Percentiles rank a stretch among this genome's conserved stretches.
phyloP scores from a whole-genome alignment of 306 rosid genomes.

The Vigna hirtella region DNA sequence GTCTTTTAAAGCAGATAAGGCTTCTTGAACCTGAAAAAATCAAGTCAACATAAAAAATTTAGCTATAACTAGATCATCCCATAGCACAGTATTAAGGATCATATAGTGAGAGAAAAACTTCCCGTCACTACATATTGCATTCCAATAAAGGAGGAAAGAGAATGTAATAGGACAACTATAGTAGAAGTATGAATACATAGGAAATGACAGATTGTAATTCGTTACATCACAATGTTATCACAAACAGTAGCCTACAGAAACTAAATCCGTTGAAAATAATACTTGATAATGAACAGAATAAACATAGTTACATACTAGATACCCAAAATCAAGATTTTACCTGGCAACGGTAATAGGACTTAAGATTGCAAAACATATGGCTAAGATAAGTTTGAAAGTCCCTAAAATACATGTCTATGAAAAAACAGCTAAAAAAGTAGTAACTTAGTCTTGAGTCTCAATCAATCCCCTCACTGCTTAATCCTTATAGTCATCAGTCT shows the following conservation, averaged over 20 bases:
- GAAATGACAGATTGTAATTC: slow-evolving; percentile 3
- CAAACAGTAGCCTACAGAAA: slow-evolving; percentile 3
- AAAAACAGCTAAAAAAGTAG: neutral
- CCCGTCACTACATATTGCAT: slow-evolving; percentile 28
- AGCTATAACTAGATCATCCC: slow-evolving; percentile 33
- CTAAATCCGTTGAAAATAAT: slow-evolving; percentile 9
- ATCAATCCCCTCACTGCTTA: neutral
- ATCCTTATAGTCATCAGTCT: neutral
- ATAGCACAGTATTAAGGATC: slow-evolving; percentile 13
- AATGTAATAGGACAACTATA: slow-evolving; percentile 21
- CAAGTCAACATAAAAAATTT: slow-evolving; percentile 9
- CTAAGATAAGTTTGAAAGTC: neutral
- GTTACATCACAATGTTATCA: slow-evolving; percentile 3
- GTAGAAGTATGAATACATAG: neutral
- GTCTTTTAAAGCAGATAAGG: slow-evolving; percentile 69
- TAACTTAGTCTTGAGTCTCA: neutral
- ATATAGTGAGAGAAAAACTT: slow-evolving; percentile 26
- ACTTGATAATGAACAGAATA: neutral
- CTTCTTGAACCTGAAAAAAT: slow-evolving; percentile 67
- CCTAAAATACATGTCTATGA: neutral
- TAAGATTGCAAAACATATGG: neutral
- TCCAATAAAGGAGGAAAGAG: slow-evolving; percentile 9
- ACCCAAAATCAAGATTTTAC: neutral
- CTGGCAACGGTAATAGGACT: neutral
- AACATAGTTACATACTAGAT: neutral